Evolutionary conservation across 2,329 filamentous ascomycete genomes (phyloP).

Genomic region (Colletotrichum tropicicola): DNA sequence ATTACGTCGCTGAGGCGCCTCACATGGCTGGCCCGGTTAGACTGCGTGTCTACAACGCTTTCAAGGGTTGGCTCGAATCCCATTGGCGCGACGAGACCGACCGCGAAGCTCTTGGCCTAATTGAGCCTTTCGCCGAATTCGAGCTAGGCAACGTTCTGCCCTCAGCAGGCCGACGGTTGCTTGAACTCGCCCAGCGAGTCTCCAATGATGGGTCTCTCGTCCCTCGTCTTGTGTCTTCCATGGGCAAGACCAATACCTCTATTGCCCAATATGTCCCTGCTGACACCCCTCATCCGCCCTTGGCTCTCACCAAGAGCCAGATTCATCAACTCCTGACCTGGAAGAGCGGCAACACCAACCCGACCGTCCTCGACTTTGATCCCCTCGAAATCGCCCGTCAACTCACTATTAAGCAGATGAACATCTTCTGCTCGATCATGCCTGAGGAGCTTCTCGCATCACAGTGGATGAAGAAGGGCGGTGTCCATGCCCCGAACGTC

Average conservation of each 20-base stretch:
- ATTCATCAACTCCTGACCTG: conserved; percentile 76
- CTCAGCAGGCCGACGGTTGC: conserved; percentile 80
- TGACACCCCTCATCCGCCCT: conserved; percentile 75
- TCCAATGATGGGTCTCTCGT: conserved; percentile 78
- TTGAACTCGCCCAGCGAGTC: conserved; percentile 83
- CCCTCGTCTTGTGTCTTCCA: conserved; percentile 83
- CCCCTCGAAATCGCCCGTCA: conserved; percentile 91
- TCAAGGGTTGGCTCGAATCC: conserved; percentile 97
- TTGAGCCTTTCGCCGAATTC: conserved; percentile 81
- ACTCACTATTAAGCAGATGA: conserved; percentile 90
- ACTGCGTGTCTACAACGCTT: conserved; percentile 91
- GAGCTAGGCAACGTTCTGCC: conserved; percentile 76
- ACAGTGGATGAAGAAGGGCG: conserved; percentile 92
- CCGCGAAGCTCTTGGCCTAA: conserved; percentile 76
- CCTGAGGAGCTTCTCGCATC: conserved; percentile 91
- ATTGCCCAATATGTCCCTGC: conserved; percentile 75
- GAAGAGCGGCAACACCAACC: conserved; percentile 74
- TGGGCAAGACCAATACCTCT: conserved; percentile 86
- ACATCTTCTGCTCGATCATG: conserved; percentile 89
- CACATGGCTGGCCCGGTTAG: conserved; percentile 81
- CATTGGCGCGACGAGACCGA: conserved; percentile 92
- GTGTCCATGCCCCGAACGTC: conserved; percentile 84
- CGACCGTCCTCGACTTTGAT: conserved; percentile 89
- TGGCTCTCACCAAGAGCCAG: conserved; percentile 80
- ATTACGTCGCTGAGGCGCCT: conserved; percentile 84